These are phyloP conservation scores for Zasmidium citrigriseum DNA, from an alignment of 2,329 filamentous ascomycete genomes.

Conservation along the genomic window DNA sequence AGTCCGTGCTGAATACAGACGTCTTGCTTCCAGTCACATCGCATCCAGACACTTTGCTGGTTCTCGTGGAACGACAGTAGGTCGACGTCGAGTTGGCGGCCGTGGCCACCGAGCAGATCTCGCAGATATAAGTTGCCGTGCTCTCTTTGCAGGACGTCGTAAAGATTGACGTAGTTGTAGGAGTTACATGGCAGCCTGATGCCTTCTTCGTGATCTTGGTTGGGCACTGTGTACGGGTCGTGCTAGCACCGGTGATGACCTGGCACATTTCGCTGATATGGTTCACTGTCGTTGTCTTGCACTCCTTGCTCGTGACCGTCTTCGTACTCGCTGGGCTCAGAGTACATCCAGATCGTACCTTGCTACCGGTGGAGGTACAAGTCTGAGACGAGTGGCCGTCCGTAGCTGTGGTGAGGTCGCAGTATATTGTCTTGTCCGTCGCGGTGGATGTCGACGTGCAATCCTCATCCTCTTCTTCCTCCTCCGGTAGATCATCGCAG, in stretches of 20 bases:
- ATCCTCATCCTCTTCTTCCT: constrained; percentile 1
- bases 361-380: constrained; percentile 11
- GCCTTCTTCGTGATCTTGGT: constrained; percentile 1
- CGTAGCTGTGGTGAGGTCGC: constrained; percentile 1
- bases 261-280: constrained; percentile 8
- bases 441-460: constrained; percentile 11
- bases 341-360: constrained; percentile 7
- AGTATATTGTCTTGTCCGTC: constrained; percentile 14
- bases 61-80: constrained; percentile 1
- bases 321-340: neutral
- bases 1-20: constrained; percentile 10
- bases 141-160: constrained; percentile 8
- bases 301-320: neutral
- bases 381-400: constrained; percentile 1
- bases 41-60: constrained; percentile 12
- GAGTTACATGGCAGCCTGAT: constrained; percentile 1
- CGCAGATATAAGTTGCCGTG: constrained; percentile 6
- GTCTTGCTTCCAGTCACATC: constrained; percentile 12
- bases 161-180: constrained; percentile 10
- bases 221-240: constrained; percentile 5
- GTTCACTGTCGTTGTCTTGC: constrained; percentile 4
- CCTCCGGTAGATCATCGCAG: constrained; percentile 8
- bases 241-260: constrained; percentile 4
- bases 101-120: constrained; percentile 8
- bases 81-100: constrained; percentile 12